Conservation (phyloP, 1,284 basidiomycete genomes). For the Prillingera fragicola region DNA sequence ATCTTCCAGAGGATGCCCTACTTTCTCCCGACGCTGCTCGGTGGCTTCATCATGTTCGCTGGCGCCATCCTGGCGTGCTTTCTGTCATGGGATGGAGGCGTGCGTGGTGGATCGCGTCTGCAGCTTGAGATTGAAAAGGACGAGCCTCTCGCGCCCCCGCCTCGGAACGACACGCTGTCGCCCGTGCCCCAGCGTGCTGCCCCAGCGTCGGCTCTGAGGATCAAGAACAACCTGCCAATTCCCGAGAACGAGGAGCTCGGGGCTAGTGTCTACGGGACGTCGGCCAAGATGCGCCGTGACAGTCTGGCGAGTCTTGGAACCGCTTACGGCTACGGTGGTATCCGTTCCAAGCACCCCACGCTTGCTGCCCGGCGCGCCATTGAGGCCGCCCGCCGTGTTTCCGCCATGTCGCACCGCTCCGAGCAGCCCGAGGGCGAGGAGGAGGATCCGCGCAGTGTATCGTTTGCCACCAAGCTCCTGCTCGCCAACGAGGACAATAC, state of each 20-base stretch:
- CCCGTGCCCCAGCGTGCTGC: slow-evolving; percentile 15
- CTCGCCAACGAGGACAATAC: slow-evolving; percentile 55
- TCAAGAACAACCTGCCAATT: slow-evolving; percentile 5
- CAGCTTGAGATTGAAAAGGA: slow-evolving; percentile 69
- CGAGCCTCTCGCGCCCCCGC: slow-evolving; percentile 35
- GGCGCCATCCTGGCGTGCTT: slow-evolving; percentile 83
- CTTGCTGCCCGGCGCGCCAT: slow-evolving; percentile 44
- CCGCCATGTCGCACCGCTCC: slow-evolving; percentile 27
- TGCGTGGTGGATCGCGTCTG: slow-evolving; percentile 69
- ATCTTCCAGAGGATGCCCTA: slow-evolving; percentile 83
- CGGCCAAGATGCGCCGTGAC: slow-evolving; percentile 16
- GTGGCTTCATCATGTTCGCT: slow-evolving; percentile 62
- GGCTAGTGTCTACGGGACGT: slow-evolving; percentile 3
- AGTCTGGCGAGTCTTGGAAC: slow-evolving; percentile 43
- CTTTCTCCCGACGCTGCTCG: slow-evolving; percentile 79
- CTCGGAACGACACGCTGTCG: slow-evolving; percentile 7
- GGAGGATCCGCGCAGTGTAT: slow-evolving; percentile 21
- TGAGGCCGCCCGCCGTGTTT: slow-evolving; percentile 44
- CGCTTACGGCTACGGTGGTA: slow-evolving; percentile 45
- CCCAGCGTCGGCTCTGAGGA: slow-evolving; percentile 25
- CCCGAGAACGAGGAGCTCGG: slow-evolving; percentile 4
- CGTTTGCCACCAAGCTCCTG: slow-evolving; percentile 79
- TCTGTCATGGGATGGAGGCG: slow-evolving; percentile 83
- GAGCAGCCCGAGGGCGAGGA: slow-evolving; percentile 25
- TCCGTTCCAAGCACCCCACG: slow-evolving; percentile 48